Evolutionary conservation across 306 rosid species (phyloP), one percentile per base, ranked within the genome.

Genomic region (Acmispon strigosus): DNA sequence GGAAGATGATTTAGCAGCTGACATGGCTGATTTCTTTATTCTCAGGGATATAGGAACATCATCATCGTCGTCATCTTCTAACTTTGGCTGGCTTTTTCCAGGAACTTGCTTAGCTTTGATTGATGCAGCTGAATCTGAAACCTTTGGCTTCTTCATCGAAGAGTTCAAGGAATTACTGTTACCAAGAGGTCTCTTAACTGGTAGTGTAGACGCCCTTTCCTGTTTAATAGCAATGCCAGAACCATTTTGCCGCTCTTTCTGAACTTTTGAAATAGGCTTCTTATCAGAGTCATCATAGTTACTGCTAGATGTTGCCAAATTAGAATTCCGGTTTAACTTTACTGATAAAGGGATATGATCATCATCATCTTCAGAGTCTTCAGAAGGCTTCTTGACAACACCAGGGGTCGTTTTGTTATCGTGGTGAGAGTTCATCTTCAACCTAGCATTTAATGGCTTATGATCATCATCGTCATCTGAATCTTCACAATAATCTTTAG

Each of bases 381-480:
- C 67, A 47, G 50, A 14, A 78, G 76, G 36, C 43, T 76, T 83
- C 62, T 76, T 75, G 57, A 41, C 59, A 43, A 61, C 34, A 43
- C 17, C 66, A 41, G 77, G 70, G 18, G 43, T 48, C 0, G 14
- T 61, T 75, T 76, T 79, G 16, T 59, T 83, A 70, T 44, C 29
- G n/a, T 66, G 66, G 54, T 66, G 62, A 49, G 78, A 55, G 17
- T 49, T 83, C n/a, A 37, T 20, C 36, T 61, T 72, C 74, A 76
- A 22, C 77, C 55, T 79, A 42, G 54, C 24, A 79, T 79, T 72
- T 67, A 79, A 65, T 10, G 84, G 81, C 55, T 83, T 76, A 47
- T 62, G 13, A 79, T 83, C 84, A 58, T 83, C 82, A 4, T 83
- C 81, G 6, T 83, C 86, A 44, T 83, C 86, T 10, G 74, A 79